Conservation (phyloP, 2,329 filamentous ascomycete genomes). For the Nigrospora sphaerica region DNA sequence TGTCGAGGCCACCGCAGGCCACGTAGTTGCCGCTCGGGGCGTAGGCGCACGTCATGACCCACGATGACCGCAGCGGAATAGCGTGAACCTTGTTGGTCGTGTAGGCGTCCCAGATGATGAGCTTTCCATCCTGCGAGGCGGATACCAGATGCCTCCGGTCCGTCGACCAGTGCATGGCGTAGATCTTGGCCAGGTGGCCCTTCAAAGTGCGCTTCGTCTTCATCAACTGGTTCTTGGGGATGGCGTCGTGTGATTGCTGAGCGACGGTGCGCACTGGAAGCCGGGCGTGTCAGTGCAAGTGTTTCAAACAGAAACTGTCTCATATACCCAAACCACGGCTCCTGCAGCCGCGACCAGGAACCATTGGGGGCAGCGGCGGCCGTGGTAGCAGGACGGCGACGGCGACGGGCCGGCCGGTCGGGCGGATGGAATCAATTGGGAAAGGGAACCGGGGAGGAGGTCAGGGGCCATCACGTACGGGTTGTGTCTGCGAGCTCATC, state of each 20-base stretch:
- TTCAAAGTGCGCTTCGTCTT: constrained; percentile 95
- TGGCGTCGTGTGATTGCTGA: constrained; percentile 82
- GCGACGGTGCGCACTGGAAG: constrained; percentile 80
- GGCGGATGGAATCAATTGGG: constrained; percentile 3
- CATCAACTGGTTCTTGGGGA: constrained; percentile 90
- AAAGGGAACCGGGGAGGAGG: neutral
- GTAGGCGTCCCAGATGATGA: constrained; percentile 99
- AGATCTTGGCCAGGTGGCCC: constrained; percentile 97
- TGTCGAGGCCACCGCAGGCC: constrained; percentile 95
- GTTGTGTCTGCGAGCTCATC: constrained; percentile 98
- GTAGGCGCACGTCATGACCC: constrained; percentile 99
- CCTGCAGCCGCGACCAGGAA: too few relatives aligned
- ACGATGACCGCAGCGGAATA: constrained; percentile 92
- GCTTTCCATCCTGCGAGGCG: constrained; percentile 96
- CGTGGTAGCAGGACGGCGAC: too few relatives aligned
- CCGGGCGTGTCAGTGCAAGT: neutral
- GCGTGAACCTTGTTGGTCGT: constrained; percentile 99
- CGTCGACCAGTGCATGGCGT: constrained; percentile 99
- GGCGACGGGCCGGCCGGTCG: too few relatives aligned
- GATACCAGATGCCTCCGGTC: constrained; percentile 95
- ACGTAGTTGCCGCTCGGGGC: constrained; percentile 97
- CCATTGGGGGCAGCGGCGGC: too few relatives aligned
- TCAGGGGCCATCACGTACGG: constrained; percentile 55
- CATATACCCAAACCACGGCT: too few relatives aligned
- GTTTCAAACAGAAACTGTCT: too few relatives aligned